Evolutionary conservation across 441 rosid genomes (phyloP), one percentile per base, ranked within the genome.

Genomic region (Hura crepitans): DNA sequence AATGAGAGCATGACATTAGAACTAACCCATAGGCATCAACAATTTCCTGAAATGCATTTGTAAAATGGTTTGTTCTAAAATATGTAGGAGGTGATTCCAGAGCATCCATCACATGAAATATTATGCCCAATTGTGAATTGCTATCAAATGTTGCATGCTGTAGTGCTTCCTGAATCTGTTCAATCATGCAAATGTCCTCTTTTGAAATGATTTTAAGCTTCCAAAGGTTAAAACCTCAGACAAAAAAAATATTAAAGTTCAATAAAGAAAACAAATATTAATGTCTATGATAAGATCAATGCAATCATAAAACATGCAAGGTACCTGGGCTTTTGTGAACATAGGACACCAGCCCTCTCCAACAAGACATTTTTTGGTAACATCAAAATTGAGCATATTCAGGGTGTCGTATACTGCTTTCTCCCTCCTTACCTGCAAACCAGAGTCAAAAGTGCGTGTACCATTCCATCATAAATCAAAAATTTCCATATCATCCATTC

Each of bases 301-400:
- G 8, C 17, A 30, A 65, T 37, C 18, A 71, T 11, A 57, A 37
- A 66, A 45, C 53, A 57, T 42, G 65, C 50, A 68, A 70, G 56
- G 73, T 85, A 92, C 99, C 96, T 92, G 87, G 69, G 85, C 65
- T 85, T 85, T 92, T 50, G 99, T 97, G 82, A 89, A 96, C 74
- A 86, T 74, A 58, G 98, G 97, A 69, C 99, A 92, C 96, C 99
- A 94, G 47, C 99, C 97, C 84, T 94, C 99, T 59, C 99, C 97
- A 69, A 94, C 94, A 68, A 94, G 97, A 78, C 96, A 94, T 80
- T 94, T 94, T 78, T 94, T 92, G 28, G 97, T 92, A 67, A 94
- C 97, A 76, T 94, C 99, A 68, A 94, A 92, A 83, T 92, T 94
- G 70, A 94, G 84, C 97, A 90, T 94, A 79, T 94, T 94, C 78